Percentiles rank a stretch among this genome's conserved stretches.
Conservation (phyloP, 805 yeast genomes). For the Lipomyces starkeyi region DNA sequence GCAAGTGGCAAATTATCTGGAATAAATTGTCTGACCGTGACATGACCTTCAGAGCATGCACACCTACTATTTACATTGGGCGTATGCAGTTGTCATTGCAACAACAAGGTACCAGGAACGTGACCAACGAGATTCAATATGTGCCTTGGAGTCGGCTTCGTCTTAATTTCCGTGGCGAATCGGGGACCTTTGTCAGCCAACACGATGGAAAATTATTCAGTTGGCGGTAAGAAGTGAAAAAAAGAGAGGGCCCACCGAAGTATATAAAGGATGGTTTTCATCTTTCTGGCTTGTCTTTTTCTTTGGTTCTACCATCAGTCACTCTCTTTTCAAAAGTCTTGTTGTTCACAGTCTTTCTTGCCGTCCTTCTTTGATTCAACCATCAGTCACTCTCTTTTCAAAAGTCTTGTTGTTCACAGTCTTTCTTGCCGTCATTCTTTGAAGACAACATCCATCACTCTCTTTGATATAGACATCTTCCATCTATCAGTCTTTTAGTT, state of each 20-base stretch:
- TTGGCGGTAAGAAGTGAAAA: constrained; percentile 1
- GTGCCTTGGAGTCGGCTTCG: background rate
- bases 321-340: constrained; percentile 1
- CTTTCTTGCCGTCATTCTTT: background rate
- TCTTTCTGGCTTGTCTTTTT: background rate
- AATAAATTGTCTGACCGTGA: too few species aligned
- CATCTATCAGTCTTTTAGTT: background rate
- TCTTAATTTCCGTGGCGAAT: background rate
- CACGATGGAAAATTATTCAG: background rate
- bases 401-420: too few species aligned
- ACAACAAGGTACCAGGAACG: constrained; percentile 1
- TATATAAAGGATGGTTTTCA: constrained; percentile 1
- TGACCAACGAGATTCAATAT: background rate
- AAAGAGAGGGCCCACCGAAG: background rate
- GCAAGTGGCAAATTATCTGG: background rate
- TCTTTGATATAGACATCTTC: background rate
- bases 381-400: too few species aligned
- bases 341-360: background rate
- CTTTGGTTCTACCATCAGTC: background rate
- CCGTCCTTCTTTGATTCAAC: background rate
- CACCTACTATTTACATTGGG: background rate
- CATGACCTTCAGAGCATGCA: background rate
- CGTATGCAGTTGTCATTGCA: background rate
- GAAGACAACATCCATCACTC: background rate
- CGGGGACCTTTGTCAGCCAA: constrained; percentile 1